Conservation (phyloP, 768 basidiomycete genomes). For the Mycena vitilis region DNA sequence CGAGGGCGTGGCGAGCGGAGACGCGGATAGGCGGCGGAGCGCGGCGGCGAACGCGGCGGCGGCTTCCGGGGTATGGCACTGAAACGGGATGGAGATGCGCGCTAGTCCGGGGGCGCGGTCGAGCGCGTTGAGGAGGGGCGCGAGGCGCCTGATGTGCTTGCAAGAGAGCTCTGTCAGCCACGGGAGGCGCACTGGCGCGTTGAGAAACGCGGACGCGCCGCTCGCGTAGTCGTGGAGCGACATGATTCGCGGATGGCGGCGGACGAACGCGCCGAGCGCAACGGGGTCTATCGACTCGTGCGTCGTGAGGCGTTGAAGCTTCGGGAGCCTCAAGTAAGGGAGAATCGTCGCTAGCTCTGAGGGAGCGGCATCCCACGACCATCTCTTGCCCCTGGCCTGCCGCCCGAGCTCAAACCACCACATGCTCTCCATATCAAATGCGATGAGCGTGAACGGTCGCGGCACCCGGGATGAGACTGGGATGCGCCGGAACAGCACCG, state of each 20-base stretch:
- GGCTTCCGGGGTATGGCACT: conserved; percentile 5
- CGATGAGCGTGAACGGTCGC: conserved; percentile 13
- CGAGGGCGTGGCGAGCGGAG: not conserved
- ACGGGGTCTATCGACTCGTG: conserved; percentile 13
- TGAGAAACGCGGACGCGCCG: conserved; percentile 5
- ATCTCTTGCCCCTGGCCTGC: not conserved
- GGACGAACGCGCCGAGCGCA: conserved; percentile 1
- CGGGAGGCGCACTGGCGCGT: conserved; percentile 12
- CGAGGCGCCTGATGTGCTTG: not conserved
- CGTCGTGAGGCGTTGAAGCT: not conserved
- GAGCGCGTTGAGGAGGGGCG: conserved; percentile 16
- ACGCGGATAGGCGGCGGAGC: conserved; percentile 5
- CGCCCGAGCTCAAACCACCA: conserved; percentile 18
- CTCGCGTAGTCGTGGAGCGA: not conserved
- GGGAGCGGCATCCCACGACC: conserved; percentile 2
- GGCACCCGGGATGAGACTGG: conserved; percentile 13
- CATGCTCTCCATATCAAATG: conserved; percentile 13
- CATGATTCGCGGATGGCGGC: conserved; percentile 10
- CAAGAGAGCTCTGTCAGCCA: conserved; percentile 3
- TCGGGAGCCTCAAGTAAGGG: conserved; percentile 10
- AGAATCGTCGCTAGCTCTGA: not conserved
- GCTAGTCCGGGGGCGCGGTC: conserved; percentile 11
- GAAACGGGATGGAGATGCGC: conserved; percentile 11
- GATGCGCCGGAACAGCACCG: conserved; percentile 12
- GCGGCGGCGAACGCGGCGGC: conserved; percentile 5